Percentiles rank a stretch among this genome's conserved stretches.
Conservation (phyloP, 2,329 filamentous ascomycete species). For the Kalmusia sp. region DNA sequence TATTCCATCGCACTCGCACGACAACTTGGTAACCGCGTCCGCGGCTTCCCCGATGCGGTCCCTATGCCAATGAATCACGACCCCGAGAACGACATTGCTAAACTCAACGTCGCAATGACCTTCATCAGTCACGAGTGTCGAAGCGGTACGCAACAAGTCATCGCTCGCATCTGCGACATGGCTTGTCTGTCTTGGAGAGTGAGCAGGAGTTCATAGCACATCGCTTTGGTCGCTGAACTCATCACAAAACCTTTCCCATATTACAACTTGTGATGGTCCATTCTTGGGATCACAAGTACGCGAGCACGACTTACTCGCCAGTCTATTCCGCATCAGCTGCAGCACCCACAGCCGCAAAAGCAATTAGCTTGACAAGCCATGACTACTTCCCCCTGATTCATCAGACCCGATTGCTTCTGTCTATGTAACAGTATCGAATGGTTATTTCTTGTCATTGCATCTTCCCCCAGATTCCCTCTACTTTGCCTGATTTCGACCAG, state of each 20-base stretch:
- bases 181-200: constrained; percentile 53
- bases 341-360: too few species aligned
- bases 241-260: too few species aligned
- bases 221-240: too few species aligned
- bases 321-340: too few species aligned
- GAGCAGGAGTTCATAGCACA: constrained; percentile 27
- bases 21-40: constrained; percentile 69
- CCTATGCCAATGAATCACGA: constrained; percentile 34
- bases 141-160: constrained; percentile 54
- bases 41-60: constrained; percentile 53
- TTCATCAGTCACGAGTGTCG: constrained; percentile 57
- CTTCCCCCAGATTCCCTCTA: constrained; percentile 17
- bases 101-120: constrained; percentile 56
- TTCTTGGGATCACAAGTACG: too few species aligned
- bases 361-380: not conserved
- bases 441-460: constrained; percentile 21
- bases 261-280: too few species aligned
- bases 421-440: constrained; percentile 20
- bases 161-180: constrained; percentile 58
- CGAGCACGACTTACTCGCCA: too few species aligned
- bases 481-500: constrained; percentile 6
- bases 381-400: not conserved
- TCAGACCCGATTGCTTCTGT: not conserved
- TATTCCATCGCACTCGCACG: constrained; percentile 87
- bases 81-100: constrained; percentile 48